phyloP scores from a whole-genome alignment of 2,329 filamentous ascomycete species.

The Pseudogymnoascus sp. region DNA sequence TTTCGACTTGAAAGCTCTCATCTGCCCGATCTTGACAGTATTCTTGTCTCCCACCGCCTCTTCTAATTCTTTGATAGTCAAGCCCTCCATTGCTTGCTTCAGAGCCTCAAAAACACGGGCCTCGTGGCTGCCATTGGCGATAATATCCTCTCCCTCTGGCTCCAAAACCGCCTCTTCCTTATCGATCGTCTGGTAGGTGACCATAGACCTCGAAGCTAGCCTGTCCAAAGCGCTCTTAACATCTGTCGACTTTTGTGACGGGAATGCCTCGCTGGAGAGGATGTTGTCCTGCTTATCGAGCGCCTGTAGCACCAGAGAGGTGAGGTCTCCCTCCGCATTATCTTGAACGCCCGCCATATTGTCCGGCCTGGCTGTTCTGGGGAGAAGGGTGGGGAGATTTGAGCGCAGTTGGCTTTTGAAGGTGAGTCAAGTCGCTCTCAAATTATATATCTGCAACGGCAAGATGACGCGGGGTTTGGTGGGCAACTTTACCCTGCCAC shows the following conservation, averaged over 20 bases:
- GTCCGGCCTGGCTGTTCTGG: constrained; percentile 14
- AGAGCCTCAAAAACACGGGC: constrained; percentile 74
- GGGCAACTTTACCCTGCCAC: constrained; percentile 8
- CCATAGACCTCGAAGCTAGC: constrained; percentile 75
- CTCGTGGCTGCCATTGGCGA: constrained; percentile 69
- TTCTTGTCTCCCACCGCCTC: constrained; percentile 63
- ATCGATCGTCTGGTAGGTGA: constrained; percentile 77
- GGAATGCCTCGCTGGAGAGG: constrained; percentile 62
- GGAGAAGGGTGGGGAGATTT: neutral
- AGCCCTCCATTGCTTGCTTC: constrained; percentile 63
- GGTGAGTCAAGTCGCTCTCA: constrained; percentile 10
- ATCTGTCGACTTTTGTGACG: constrained; percentile 53
- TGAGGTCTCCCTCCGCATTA: constrained; percentile 44
- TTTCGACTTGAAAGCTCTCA: constrained; percentile 82
- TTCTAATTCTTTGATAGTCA: constrained; percentile 70
- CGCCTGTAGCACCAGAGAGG: constrained; percentile 55
- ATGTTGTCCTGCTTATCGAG: constrained; percentile 57
- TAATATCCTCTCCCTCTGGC: constrained; percentile 63
- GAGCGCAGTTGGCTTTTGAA: neutral
- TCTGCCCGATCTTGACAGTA: constrained; percentile 76
- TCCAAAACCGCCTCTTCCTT: constrained; percentile 70
- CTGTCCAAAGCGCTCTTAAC: constrained; percentile 86
- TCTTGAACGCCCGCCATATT: constrained; percentile 38
- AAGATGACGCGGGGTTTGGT: constrained; percentile 8
- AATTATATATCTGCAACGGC: constrained; percentile 6